Percentiles rank a stretch among this genome's conserved stretches.
Evolutionary conservation across 2,329 filamentous ascomycete genomes (phyloP).

Genomic region (Neospermospora avenae): DNA sequence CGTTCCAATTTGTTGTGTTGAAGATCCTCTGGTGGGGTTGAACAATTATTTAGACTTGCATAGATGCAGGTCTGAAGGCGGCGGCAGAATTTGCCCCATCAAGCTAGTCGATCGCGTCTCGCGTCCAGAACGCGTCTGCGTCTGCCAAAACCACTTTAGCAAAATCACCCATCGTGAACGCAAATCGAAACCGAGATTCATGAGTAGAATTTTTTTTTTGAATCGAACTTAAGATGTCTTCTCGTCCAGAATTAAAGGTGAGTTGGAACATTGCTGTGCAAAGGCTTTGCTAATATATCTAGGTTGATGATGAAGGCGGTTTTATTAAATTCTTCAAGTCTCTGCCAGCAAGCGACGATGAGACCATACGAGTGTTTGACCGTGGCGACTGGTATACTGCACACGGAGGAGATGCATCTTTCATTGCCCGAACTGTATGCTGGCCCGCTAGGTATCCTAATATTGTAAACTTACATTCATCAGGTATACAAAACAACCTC

Average conservation of each 20-base stretch:
- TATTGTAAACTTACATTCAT: not conserved
- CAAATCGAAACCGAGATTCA: not conserved
- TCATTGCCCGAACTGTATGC: conserved; percentile 72
- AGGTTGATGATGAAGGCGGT: conserved; percentile 94
- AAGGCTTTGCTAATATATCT: conserved; percentile 14
- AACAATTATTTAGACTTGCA: not conserved
- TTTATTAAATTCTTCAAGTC: conserved; percentile 96
- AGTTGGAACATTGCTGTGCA: conserved; percentile 3
- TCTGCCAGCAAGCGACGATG: conserved; percentile 66
- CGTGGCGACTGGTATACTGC: conserved; percentile 93
- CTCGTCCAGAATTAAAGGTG: conserved; percentile 70
- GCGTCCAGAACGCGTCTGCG: conserved; percentile 7
- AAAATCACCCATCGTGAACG: not conserved
- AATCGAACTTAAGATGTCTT: conserved; percentile 54
- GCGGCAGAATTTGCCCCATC: not conserved
- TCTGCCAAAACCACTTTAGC: conserved; percentile 10
- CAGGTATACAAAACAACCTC: conserved; percentile 97
- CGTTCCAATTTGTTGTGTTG: not conserved
- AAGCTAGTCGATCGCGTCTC: conserved; percentile 15
- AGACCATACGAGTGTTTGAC: conserved; percentile 88
- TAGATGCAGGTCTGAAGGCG: not conserved
- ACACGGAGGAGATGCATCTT: conserved; percentile 80
- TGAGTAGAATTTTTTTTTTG: not conserved
- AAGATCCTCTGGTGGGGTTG: conserved; percentile 8
- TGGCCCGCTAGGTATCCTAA: not conserved